phyloP scores from a whole-genome alignment of 2,329 filamentous ascomycete genomes.

The Fusarium goolgardi region DNA sequence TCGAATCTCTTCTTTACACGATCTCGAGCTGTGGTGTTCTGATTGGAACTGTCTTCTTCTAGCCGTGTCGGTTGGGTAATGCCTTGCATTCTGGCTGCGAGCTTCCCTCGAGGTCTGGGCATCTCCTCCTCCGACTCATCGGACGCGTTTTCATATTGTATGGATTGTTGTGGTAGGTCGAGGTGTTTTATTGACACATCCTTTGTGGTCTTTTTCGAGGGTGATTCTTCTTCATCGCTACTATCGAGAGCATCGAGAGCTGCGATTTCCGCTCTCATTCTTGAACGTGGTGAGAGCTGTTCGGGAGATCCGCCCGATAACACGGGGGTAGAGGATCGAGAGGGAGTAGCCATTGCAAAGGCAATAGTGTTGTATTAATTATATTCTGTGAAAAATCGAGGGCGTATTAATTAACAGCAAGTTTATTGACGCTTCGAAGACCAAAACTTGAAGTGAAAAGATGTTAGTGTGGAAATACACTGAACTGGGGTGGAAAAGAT shows the following conservation, averaged over 20 bases:
- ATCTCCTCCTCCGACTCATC: constrained; percentile 55
- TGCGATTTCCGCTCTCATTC: constrained; percentile 65
- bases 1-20: constrained; percentile 59
- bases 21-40: constrained; percentile 53
- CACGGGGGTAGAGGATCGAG: constrained; percentile 59
- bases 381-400: not conserved
- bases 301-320: constrained; percentile 57
- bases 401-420: not conserved
- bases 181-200: constrained; percentile 17
- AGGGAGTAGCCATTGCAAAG: constrained; percentile 58
- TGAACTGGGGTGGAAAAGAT: constrained; percentile 13
- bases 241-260: constrained; percentile 61
- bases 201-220: constrained; percentile 22
- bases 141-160: constrained; percentile 60
- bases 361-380: constrained; percentile 12
- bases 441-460: constrained; percentile 7
- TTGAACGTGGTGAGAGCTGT: constrained; percentile 64
- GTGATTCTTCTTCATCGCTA: constrained; percentile 59
- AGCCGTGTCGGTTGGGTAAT: constrained; percentile 36
- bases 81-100: constrained; percentile 73
- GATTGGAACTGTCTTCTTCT: constrained; percentile 1
- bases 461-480: constrained; percentile 13
- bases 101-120: constrained; percentile 67
- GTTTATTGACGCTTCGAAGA: constrained; percentile 2
- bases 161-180: constrained; percentile 28